A percentile compares a stretch with the other conserved stretches of the same genome.
These are phyloP conservation scores for Mariannaea sp. DNA, from an alignment of 2,329 filamentous ascomycete genomes.

Conservation along the genomic window DNA sequence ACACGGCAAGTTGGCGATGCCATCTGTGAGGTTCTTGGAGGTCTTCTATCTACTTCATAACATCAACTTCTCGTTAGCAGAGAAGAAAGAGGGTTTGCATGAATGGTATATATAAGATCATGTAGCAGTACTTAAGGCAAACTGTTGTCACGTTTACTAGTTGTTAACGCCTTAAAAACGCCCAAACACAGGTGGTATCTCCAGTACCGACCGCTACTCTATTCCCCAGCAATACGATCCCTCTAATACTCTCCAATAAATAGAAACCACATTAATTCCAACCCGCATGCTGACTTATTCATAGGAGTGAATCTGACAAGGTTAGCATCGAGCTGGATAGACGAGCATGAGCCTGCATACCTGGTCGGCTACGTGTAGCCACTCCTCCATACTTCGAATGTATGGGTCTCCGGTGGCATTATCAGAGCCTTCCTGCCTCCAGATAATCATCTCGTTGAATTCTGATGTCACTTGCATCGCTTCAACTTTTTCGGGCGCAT, in stretches of 20 bases:
- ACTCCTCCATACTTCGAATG: slow-evolving; percentile 77
- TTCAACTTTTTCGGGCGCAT: slow-evolving; percentile 49
- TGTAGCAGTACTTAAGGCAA: too few relatives aligned
- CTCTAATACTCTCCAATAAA: too few relatives aligned
- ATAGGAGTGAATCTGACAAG: slow-evolving; percentile 32
- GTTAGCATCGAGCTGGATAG: slow-evolving; percentile 12
- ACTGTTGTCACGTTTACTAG: too few relatives aligned
- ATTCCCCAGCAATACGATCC: too few relatives aligned
- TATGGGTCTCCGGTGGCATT: slow-evolving; percentile 68
- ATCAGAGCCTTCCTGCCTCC: slow-evolving; percentile 77
- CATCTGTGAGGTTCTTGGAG: slow-evolving; percentile 25
- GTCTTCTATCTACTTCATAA: slow-evolving; percentile 3
- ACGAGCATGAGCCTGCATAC: slow-evolving; percentile 48
- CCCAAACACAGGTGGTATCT: too few relatives aligned
- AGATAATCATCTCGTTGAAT: slow-evolving; percentile 80
- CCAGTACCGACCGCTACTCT: too few relatives aligned
- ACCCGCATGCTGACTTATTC: too few relatives aligned
- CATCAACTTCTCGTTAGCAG: neutral
- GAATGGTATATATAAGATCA: too few relatives aligned
- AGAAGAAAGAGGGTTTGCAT: too few relatives aligned
- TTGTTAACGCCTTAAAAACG: neutral
- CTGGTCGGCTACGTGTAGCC: slow-evolving; percentile 73
- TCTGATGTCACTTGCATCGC: slow-evolving; percentile 65
- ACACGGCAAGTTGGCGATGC: slow-evolving; percentile 73
- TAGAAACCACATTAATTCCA: too few relatives aligned